Evolutionary conservation across 495 filamentous ascomycete genomes (phyloP), one percentile per base, ranked within the genome.

Genomic region (Aspergillus nidulans): DNA sequence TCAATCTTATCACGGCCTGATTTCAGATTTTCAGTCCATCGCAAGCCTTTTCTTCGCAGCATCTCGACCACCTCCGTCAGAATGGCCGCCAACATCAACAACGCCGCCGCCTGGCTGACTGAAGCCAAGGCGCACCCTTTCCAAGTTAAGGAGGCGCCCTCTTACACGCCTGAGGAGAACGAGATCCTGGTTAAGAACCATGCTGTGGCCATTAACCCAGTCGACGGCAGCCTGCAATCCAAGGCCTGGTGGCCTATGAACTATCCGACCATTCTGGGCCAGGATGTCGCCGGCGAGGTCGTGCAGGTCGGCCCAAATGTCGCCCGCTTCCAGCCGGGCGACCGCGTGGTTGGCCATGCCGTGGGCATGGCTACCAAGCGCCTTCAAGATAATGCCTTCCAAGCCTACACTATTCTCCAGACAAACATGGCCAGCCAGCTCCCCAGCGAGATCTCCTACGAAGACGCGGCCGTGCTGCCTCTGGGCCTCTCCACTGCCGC

Each of bases 401-500:
- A 73, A 46, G 25, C 42, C 9, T 68, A 68, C 34, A 62, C 65
- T 9, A 49, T 67, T 4, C 19, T 71, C 6, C 56, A 21, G 23
- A 40, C 23, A 5, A 52, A 55, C 26, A 38, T 60, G 41, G 52
- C 52, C 13, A 43, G 28, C 25, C 19, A 36, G 21, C 36, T 63
- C 16, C 61, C 61, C 6, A 49, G 47, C 6, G n/a, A 25, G 4
- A 6, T 63, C 10, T 12, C 51, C 2, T 63, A 82, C 47, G 54
- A 62, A 21, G 8, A 39, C 1, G 61, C 61, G 3, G 66, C 59
- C 7, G 78, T 81, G 0, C 43, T 83, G 0, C 77, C 78, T 0
- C 64, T 81, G 12, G 73, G 63, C 0, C 9, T 69, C 2, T 77
- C 76, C 1, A 87, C 84, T 0, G 81, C 84, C 0, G 71, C 78